These are phyloP conservation scores for Saccharum spontaneum DNA, from an alignment of 176 grass and related monocot genomes.

Conservation along the genomic window DNA sequence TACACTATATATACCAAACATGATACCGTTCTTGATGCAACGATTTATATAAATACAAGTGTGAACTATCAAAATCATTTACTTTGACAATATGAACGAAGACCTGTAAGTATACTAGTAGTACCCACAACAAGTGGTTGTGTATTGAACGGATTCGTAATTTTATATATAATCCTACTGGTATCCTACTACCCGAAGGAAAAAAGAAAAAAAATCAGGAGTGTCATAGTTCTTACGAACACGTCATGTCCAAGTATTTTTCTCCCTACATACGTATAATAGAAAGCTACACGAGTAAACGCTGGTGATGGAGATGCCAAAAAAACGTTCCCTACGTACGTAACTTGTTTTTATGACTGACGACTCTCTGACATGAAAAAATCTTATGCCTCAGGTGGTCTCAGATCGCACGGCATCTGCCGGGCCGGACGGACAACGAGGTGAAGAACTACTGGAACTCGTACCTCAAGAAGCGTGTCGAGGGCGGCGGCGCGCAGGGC, in stretches of 20 bases:
- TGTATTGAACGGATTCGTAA: conserved; percentile 3
- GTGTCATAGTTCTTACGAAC: neutral
- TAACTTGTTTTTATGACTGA: neutral
- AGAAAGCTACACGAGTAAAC: neutral
- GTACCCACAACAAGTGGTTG: neutral
- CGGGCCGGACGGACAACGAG: conserved; percentile 94
- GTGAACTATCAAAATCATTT: conserved; percentile 26
- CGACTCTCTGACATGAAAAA: neutral
- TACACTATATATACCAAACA: neutral
- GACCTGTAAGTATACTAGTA: neutral
- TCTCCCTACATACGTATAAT: neutral
- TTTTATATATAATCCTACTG: neutral
- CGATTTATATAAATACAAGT: conserved; percentile 19
- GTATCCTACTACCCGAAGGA: neutral
- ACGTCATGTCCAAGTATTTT: neutral
- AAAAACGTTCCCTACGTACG: neutral
- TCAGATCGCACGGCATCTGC: conserved; percentile 82
- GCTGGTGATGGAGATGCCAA: neutral
- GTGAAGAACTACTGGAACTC: conserved; percentile 99
- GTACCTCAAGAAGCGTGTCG: conserved; percentile 89
- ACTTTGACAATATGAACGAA: conserved; percentile 12
- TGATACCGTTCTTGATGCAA: neutral
- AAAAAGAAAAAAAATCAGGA: neutral
- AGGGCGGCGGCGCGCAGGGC: neutral
- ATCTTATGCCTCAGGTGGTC: conserved; percentile 67